Percentiles rank a stretch among this genome's conserved stretches.
These are phyloP conservation scores for Aspergillus cristatus DNA, from an alignment of 495 filamentous ascomycete genomes.

Conservation along the genomic window DNA sequence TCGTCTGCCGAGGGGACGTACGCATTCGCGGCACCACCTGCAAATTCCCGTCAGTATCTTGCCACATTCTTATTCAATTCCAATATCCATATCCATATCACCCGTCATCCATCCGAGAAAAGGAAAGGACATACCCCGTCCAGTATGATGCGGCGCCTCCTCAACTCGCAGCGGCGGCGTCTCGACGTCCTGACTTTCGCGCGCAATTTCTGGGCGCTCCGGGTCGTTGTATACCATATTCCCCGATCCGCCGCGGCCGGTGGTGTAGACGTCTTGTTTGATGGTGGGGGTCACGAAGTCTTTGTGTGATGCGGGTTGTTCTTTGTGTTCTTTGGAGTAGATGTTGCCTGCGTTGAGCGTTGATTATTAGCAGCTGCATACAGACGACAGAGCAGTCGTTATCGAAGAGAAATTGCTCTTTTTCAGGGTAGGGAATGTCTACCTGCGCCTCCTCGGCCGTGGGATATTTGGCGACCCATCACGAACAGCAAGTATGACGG, in stretches of 20 bases:
- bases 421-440: conserved; percentile 10
- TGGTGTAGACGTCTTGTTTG: conserved; percentile 74
- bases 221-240: conserved; percentile 71
- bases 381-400: too few relatives aligned
- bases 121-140: conserved; percentile 29
- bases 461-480: conserved; percentile 32
- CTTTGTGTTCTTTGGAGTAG: conserved; percentile 34
- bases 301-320: conserved; percentile 39
- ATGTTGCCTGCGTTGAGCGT: conserved; percentile 88
- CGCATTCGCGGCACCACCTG: conserved; percentile 37
- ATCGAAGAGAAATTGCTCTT: too few relatives aligned
- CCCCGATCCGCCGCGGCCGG: conserved; percentile 62
- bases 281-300: conserved; percentile 76
- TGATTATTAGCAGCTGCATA: not conserved
- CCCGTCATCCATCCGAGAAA: too few relatives aligned
- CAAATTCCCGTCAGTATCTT: not conserved
- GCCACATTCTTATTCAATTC: too few relatives aligned
- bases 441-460: conserved; percentile 51
- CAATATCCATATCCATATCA: too few relatives aligned
- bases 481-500: conserved; percentile 3
- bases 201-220: conserved; percentile 53
- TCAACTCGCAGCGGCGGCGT: conserved; percentile 40
- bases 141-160: conserved; percentile 33
- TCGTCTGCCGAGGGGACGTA: conserved; percentile 32
- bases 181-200: conserved; percentile 73